Evolutionary conservation across 345 rosid genomes (phyloP).

Genomic region (Linum lewisii): DNA sequence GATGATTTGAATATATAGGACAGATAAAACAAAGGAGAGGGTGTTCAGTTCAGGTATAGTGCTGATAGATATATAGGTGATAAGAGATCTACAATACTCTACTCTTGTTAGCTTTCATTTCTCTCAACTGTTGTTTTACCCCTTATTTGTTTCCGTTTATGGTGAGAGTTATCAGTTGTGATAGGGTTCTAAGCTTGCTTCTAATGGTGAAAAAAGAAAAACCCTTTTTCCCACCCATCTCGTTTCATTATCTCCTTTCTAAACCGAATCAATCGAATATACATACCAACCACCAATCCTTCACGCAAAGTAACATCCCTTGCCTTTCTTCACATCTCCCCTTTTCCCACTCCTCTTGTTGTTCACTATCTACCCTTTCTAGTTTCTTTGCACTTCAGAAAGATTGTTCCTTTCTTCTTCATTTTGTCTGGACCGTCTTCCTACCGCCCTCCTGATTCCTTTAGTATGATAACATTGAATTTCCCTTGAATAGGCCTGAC

Average conservation of each 20-base stretch:
- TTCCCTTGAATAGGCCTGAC: constrained; percentile 6
- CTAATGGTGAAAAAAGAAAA: no score
- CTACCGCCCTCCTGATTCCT: constrained; percentile 5
- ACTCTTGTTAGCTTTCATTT: no score
- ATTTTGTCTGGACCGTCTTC: constrained; percentile 10
- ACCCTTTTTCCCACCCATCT: constrained; percentile 3
- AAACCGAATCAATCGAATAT: not conserved
- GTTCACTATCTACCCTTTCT: no score
- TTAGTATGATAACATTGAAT: constrained; percentile 4
- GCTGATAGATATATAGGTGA: no score
- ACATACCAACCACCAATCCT: constrained; percentile 7
- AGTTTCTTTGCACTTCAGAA: constrained; percentile 3
- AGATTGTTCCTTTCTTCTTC: constrained; percentile 22
- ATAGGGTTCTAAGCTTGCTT: no score
- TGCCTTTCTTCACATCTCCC: not conserved
- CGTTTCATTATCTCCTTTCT: constrained; percentile 3
- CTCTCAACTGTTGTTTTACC: not conserved
- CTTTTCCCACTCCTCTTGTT: not conserved
- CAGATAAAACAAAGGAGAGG: no score
- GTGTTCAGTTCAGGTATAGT: no score
- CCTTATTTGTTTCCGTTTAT: no score
- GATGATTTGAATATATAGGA: no score
- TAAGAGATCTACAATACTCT: no score
- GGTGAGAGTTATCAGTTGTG: no score
- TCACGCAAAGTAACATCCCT: constrained; percentile 15